These are phyloP conservation scores for Ganoderma leucocontextum DNA, from an alignment of 1,284 basidiomycete genomes.

Conservation along the genomic window DNA sequence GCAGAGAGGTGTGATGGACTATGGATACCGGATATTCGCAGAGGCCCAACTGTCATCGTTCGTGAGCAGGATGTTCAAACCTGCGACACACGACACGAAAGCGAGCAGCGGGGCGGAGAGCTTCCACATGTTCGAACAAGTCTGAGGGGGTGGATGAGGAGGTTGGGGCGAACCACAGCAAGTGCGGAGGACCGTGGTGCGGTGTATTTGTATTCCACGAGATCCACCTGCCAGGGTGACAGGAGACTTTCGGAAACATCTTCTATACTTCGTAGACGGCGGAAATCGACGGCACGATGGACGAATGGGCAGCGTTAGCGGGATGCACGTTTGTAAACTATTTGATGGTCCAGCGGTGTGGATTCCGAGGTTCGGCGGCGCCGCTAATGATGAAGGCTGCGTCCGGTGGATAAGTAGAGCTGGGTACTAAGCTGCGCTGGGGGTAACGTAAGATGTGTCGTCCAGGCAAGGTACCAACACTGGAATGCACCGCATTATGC, in stretches of 20 bases:
- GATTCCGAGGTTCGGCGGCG: conserved; percentile 16
- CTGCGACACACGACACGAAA: conserved; percentile 29
- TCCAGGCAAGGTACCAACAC: background rate
- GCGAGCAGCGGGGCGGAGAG: conserved; percentile 21
- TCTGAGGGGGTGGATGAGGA: background rate
- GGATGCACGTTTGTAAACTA: conserved; percentile 25
- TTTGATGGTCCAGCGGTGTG: background rate
- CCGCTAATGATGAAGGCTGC: conserved; percentile 1
- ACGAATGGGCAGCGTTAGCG: conserved; percentile 16
- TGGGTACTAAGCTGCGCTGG: background rate
- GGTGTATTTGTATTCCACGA: conserved; percentile 17
- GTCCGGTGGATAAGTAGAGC: background rate
- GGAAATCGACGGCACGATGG: background rate
- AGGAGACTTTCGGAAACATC: conserved; percentile 2
- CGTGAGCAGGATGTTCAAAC: conserved; percentile 41
- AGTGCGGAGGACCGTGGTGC: background rate
- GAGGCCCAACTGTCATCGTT: conserved; percentile 45
- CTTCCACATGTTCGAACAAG: conserved; percentile 24
- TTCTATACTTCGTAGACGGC: background rate
- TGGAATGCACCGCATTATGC: no score
- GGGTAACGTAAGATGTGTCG: conserved; percentile 5
- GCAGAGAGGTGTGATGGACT: background rate
- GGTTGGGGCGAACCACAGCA: conserved; percentile 9
- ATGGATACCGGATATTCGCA: conserved; percentile 42
- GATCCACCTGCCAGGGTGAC: background rate